Base-by-base conservation (phyloP, 1,139 yeast genomes). In the Yamadazyma siamensis region DNA sequence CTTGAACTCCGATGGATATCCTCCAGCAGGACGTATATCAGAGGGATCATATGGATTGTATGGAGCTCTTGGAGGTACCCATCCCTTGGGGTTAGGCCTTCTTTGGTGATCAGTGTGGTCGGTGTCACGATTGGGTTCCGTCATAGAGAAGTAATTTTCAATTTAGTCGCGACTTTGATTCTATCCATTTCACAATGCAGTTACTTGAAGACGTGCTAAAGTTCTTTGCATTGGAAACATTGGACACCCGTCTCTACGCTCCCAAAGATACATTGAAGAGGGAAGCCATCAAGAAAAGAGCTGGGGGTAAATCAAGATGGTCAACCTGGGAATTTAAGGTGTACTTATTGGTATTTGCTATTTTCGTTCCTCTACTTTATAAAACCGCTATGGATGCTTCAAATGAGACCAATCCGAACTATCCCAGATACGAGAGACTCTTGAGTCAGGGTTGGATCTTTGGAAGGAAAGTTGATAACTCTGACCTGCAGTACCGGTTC, bases 401-500 rank as follows among this genome's bases (percentile, higher is more conserved):
- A 25, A 77, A 78, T 47, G 86, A 80, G 36, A 62, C 76, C 5
- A 87, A 85, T 49, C 79, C 82, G n/a, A 88, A 88, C 50, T 91
- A 81, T 50, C 71, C 73, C 13, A 62, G 65, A 30, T 88, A 73
- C 49, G 71, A 72, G 40, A 72, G 77, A 32, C 59, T 80, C 26
- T 64, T 91, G 35, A 70, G 80, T 26, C 59, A 71, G 7, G 83
- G 89, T 2, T 86, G 95, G 95, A 56, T 85, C 42, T 77, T 79
- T 43, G 88, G 89, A 3, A 59, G 94, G 19, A 81, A 75, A 61
- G 94, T 76, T 44, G 96, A 94, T 53, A 89, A 89, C 52, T 82
- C 95, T 4, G 99, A 94, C 52, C 67, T 68, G 23, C 99, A 94
- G 55, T 94, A 91, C 50, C 64, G 87, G 18, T 86, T 88, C 48